Percentiles rank a stretch among this genome's conserved stretches.
Conservation (phyloP, 306 rosid genomes). For the Coriaria nepalensis region DNA sequence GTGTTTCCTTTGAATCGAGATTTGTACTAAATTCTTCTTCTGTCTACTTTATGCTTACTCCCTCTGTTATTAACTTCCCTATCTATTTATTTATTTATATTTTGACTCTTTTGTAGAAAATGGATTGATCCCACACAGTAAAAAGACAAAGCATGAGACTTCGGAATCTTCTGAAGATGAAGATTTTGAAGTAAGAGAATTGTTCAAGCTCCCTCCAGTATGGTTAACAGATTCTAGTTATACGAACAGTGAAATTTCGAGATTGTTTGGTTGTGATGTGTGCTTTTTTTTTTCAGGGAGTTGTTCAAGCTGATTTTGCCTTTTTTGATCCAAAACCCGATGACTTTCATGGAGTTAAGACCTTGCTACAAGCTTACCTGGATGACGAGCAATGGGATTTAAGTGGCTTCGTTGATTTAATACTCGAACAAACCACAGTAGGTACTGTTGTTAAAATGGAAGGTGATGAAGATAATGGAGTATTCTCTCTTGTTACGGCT, state of each 20-base stretch:
- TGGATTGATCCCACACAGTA: conserved; percentile 10
- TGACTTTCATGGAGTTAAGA: conserved; percentile 82
- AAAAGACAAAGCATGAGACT: conserved; percentile 19
- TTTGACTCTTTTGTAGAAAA: conserved; percentile 25
- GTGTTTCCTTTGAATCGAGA: background rate
- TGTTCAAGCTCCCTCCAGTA: background rate
- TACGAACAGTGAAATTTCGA: too few species aligned
- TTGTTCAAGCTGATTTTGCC: conserved; percentile 67
- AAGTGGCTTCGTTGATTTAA: conserved; percentile 58
- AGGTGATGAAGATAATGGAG: conserved; percentile 71
- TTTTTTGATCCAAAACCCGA: conserved; percentile 74
- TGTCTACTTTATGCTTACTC: background rate
- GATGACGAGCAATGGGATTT: conserved; percentile 64
- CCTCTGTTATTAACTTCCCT: background rate
- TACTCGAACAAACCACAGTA: conserved; percentile 55
- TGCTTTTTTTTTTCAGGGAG: conserved; percentile 32
- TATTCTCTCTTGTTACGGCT: conserved; percentile 52
- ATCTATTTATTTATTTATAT: conserved; percentile 2
- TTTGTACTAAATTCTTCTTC: too few species aligned
- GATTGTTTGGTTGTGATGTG: too few species aligned
- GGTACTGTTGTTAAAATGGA: conserved; percentile 69
- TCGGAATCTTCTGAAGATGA: conserved; percentile 42
- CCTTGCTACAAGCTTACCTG: conserved; percentile 60
- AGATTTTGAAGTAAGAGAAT: conserved; percentile 44
- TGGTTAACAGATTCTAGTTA: background rate